Evolutionary conservation across 2,329 filamentous ascomycete genomes (phyloP).

Genomic region (Paecilomyces sp.): DNA sequence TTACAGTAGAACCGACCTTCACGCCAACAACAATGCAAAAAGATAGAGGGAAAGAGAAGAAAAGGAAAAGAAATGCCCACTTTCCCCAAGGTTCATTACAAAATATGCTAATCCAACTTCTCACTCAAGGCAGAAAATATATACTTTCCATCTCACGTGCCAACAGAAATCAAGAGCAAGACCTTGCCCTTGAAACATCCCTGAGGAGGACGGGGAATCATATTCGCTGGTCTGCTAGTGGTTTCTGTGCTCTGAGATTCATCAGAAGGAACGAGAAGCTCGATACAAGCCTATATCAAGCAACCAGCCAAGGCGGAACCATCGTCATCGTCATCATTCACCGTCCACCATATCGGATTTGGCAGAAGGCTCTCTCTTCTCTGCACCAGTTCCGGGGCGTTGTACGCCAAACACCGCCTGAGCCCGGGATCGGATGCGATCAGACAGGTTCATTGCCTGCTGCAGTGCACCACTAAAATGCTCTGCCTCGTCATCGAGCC

Average conservation of each 20-base stretch:
- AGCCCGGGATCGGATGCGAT: conserved; percentile 14
- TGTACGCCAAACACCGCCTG: not conserved
- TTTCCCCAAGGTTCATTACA: not conserved
- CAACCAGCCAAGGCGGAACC: not conserved
- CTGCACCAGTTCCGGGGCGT: not conserved
- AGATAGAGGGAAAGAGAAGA: not conserved
- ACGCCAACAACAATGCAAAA: not conserved
- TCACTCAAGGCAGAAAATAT: not conserved
- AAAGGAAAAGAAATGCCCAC: not conserved
- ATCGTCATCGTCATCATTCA: not conserved
- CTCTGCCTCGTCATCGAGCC: conserved; percentile 10
- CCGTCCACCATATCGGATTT: not conserved
- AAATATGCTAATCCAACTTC: not conserved
- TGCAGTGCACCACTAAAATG: conserved; percentile 10
- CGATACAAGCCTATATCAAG: not conserved
- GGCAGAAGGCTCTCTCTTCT: not conserved
- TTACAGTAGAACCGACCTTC: not conserved
- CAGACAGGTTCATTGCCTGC: conserved; percentile 20
- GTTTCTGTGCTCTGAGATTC: not conserved
- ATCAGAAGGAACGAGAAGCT: not conserved
- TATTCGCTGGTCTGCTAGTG: not conserved
- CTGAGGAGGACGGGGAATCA: not conserved
- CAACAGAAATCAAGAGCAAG: not conserved
- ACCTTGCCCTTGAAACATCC: not conserved
- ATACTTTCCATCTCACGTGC: not conserved